Evolutionary conservation across 176 grass and related monocot genomes (phyloP), one percentile per base, ranked within the genome.

Genomic region (Oryza officinalis): DNA sequence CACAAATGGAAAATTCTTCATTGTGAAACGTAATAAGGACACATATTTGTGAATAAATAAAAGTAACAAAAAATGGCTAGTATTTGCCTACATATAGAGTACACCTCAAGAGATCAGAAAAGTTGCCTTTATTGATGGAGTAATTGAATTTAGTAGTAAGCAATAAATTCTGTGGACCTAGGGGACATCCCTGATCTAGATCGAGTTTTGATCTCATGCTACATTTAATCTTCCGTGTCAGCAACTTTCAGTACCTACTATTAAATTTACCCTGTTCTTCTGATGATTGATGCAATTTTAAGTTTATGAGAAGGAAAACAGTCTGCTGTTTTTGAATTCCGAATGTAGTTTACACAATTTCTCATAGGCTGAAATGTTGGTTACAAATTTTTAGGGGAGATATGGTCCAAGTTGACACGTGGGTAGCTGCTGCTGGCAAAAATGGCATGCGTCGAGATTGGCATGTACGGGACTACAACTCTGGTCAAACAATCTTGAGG

Each of bases 371-470:
- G 30, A 10, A 28, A 83, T 52, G 13, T 49, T 81, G 57, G 68
- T 13, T 44, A 33, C 30, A 4, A 25, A 30, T 40, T 43, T 92
- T 31, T 81, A 99, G 97, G 97, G 93, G 90, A 71, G 97, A 99
- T 89, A 81, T 94, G 87, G 91, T 99, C 78, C 80, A 99, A 91
- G 88, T 96, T 74, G 97, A 99, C 81, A 94, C 97, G 69, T 99
- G 97, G 97, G 97, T 99, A 63, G 89, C 87, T 89, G 81, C 89
- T 66, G 94, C 93, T 50, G 97, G 97, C 14, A 99, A 99, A 94
- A 99, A 99, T 75, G 93, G 97, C 54, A 99, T 99, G 97, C 93
- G 91, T 69, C 91, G 97, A 85, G 97, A 99, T 81, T 99, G 97
- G 97, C 91, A 96, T 90, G 89, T 94, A 64, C 81, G 88, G 15